These are phyloP conservation scores for Candida coleopterorum DNA, from an alignment of 805 yeast genomes.

Conservation along the genomic window DNA sequence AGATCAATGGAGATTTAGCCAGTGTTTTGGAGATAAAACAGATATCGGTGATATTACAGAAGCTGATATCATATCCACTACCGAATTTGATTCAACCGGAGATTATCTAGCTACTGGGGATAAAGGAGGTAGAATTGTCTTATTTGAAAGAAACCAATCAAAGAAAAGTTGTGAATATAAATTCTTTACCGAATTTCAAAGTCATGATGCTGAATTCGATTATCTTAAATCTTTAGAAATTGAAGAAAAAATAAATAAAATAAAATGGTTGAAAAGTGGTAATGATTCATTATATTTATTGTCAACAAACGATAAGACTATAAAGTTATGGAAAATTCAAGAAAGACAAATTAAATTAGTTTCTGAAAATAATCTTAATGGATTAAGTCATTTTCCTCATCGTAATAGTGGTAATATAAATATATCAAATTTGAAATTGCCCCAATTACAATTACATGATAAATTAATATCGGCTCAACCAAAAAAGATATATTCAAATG, in stretches of 20 bases:
- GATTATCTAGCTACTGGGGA: conserved; percentile 97
- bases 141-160: conserved; percentile 81
- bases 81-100: conserved; percentile 93
- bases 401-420: conserved; percentile 4
- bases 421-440: conserved; percentile 58
- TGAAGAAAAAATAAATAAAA: conserved; percentile 96
- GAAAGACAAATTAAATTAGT: conserved; percentile 91
- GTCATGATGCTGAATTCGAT: conserved; percentile 98
- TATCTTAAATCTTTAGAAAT: conserved; percentile 92
- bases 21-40: conserved; percentile 98
- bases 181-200: conserved; percentile 94
- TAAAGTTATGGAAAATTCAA: conserved; percentile 93
- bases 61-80: conserved; percentile 95
- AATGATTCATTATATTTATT: conserved; percentile 87
- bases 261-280: conserved; percentile 88
- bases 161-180: conserved; percentile 82
- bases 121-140: conserved; percentile 95
- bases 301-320: conserved; percentile 96
- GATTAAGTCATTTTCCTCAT: conserved; percentile 19
- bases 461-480: conserved; percentile 94
- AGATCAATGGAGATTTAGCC: conserved; percentile 78
- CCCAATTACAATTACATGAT: conserved; percentile 89
- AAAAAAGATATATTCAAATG: conserved; percentile 84
- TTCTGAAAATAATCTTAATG: conserved; percentile 75
- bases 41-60: conserved; percentile 94